Percentiles rank a stretch among this genome's conserved stretches.
These are phyloP conservation scores for Chrysanthemum seticuspe DNA, from an alignment of 129 eudicot species.

Conservation along the genomic window DNA sequence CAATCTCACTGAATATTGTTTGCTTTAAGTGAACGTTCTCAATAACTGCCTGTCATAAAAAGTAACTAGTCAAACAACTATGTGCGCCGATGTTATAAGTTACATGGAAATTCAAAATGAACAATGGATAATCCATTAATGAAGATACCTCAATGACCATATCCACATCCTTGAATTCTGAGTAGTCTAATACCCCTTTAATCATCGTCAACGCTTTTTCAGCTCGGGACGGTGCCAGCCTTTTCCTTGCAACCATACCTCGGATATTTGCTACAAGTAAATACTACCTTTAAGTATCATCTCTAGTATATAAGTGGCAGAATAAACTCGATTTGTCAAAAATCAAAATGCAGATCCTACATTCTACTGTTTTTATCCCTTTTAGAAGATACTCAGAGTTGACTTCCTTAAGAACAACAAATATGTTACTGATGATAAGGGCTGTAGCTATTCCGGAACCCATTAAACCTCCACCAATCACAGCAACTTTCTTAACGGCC, in stretches of 20 bases:
- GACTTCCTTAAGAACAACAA: slow-evolving; percentile 79
- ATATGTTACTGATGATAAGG: slow-evolving; percentile 55
- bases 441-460: slow-evolving; percentile 97
- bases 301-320: background rate
- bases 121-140: background rate
- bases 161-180: slow-evolving; percentile 85
- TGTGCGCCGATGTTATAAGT: background rate
- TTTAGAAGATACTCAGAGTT: slow-evolving; percentile 75
- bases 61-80: slow-evolving; percentile 13
- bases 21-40: slow-evolving; percentile 80
- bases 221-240: slow-evolving; percentile 60
- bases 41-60: slow-evolving; percentile 71
- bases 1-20: slow-evolving; percentile 71
- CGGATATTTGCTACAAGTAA: slow-evolving; percentile 59
- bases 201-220: slow-evolving; percentile 74
- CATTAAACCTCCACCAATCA: slow-evolving; percentile 96
- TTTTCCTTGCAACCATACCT: slow-evolving; percentile 67
- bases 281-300: slow-evolving; percentile 10
- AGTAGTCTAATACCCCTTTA: slow-evolving; percentile 81
- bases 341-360: slow-evolving; percentile 30
- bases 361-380: slow-evolving; percentile 77
- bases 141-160: slow-evolving; percentile 86
- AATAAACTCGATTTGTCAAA: background rate
- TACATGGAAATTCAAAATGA: background rate
- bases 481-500: slow-evolving; percentile 78